phyloP scores from a whole-genome alignment of 1,284 basidiomycete species.

The Bjerkandera adusta region DNA sequence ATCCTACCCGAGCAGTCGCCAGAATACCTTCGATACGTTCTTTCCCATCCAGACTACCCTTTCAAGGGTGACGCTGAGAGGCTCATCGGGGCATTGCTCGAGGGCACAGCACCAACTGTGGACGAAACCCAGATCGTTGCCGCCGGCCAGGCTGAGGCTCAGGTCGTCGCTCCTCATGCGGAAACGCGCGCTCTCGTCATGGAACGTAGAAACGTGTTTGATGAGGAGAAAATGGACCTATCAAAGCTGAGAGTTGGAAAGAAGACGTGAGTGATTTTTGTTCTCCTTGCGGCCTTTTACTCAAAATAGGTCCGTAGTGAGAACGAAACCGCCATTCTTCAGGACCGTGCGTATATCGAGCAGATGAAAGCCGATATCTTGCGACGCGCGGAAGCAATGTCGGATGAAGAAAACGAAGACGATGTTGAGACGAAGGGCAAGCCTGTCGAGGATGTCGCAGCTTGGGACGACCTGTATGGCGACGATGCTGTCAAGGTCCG shows the following conservation, averaged over 20 bases:
- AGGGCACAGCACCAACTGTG: slow-evolving; percentile 57
- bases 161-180: neutral
- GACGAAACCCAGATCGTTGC: slow-evolving; percentile 33
- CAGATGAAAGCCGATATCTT: slow-evolving; percentile 82
- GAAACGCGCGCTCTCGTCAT: slow-evolving; percentile 37
- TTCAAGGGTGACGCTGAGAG: slow-evolving; percentile 53
- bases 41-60: slow-evolving; percentile 45
- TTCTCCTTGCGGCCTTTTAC: slow-evolving; percentile 14
- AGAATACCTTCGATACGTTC: slow-evolving; percentile 54
- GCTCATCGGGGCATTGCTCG: slow-evolving; percentile 67
- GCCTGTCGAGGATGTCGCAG: slow-evolving; percentile 34
- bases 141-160: slow-evolving; percentile 8
- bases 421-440: slow-evolving; percentile 29
- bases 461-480: slow-evolving; percentile 51
- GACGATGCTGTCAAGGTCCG: slow-evolving; percentile 45
- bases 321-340: slow-evolving; percentile 41
- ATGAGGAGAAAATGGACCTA: slow-evolving; percentile 67
- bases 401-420: slow-evolving; percentile 64
- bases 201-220: slow-evolving; percentile 69
- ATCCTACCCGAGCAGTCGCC: slow-evolving; percentile 61
- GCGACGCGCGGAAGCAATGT: slow-evolving; percentile 68
- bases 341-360: slow-evolving; percentile 62
- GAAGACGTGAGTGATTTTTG: slow-evolving; percentile 46
- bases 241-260: slow-evolving; percentile 64
- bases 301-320: slow-evolving; percentile 35